Base-by-base conservation (phyloP, 441 rosid genomes). In the Gossypium schwendimanii region DNA sequence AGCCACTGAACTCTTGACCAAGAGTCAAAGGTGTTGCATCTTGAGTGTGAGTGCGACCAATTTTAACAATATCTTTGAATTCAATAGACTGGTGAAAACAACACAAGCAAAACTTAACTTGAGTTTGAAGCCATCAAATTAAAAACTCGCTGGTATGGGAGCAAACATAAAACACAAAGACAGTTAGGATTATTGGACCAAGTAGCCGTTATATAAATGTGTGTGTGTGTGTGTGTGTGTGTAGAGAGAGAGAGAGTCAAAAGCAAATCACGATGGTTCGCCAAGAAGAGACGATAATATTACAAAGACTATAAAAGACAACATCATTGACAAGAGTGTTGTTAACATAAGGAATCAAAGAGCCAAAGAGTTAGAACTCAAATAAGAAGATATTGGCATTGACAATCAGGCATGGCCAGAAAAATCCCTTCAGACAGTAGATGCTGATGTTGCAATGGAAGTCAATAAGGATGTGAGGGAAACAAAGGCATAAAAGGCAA, bases 31-130 rank as follows among this genome's bases (percentile, higher is more conserved):
- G 98, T 73, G 98, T 94, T 20, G 97, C 96, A 82, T 94, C 98
- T 84, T 92, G 98, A 80, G 97, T 94, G 80, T 92, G 98, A n/a
- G 98, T 94, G 69, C 97, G 87, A 70, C 98, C 98, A 78, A 92
- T 92, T 84, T 94, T 94, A 69, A 94, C 97, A 78, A 92, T 92
- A 75, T 91, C 97, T 74, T 88, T 78, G 75, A 94, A 94, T 73
- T 94, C 97, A 65, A 77, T 33, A 15, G 94, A 83, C 98, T 94
- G 81, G 15, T 61, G 60, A 28, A 53, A 73, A 63, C 20, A 18
- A 75, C 60, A 63, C 11, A 41, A 65, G 23, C 31, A 75, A 47
- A 65, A 26, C 17, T 47, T 28, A 50, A 18, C 50, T 52, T 50
- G 3, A 73, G 31, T 49, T 47, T 50, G n/a, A 73, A 28, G 39